Conservation (phyloP, 169 alveolate genomes). For the Plasmodium berghei region DNA sequence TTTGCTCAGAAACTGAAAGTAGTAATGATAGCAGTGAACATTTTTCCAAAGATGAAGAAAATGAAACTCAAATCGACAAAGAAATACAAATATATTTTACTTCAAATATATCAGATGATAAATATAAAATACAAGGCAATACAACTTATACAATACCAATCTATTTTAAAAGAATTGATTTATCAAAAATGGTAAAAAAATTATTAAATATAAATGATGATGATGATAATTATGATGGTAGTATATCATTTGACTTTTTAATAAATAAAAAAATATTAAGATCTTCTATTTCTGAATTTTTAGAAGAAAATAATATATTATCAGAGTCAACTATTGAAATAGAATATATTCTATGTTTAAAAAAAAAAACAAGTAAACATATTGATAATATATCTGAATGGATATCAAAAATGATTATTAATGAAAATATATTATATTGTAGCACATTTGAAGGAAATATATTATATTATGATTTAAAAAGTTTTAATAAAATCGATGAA, state of each 20-base stretch:
- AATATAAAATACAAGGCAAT: conserved; percentile 49
- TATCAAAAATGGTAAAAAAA: conserved; percentile 68
- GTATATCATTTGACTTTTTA: conserved; percentile 64
- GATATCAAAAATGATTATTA: conserved; percentile 53
- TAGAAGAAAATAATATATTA: conserved; percentile 37
- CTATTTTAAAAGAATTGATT: conserved; percentile 61
- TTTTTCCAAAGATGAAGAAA: background rate
- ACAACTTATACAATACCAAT: conserved; percentile 59
- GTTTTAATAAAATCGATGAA: conserved; percentile 39
- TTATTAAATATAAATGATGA: conserved; percentile 39
- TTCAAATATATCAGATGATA: conserved; percentile 32
- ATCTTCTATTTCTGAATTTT: conserved; percentile 62
- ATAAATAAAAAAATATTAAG: conserved; percentile 69
- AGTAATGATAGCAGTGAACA: background rate
- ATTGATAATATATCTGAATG: conserved; percentile 60
- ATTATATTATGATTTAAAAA: conserved; percentile 51
- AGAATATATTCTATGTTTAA: conserved; percentile 34
- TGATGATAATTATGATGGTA: background rate
- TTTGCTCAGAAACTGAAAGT: background rate
- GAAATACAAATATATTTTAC: conserved; percentile 55
- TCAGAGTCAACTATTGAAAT: conserved; percentile 47
- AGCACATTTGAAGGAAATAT: conserved; percentile 60
- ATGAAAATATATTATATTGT: conserved; percentile 34
- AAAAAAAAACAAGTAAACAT: conserved; percentile 44
- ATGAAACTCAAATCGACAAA: conserved; percentile 10